A percentile compares a stretch with the other conserved stretches of the same genome.
phyloP scores from a whole-genome alignment of 2,329 filamentous ascomycete genomes.

The Botrytis fragariae region DNA sequence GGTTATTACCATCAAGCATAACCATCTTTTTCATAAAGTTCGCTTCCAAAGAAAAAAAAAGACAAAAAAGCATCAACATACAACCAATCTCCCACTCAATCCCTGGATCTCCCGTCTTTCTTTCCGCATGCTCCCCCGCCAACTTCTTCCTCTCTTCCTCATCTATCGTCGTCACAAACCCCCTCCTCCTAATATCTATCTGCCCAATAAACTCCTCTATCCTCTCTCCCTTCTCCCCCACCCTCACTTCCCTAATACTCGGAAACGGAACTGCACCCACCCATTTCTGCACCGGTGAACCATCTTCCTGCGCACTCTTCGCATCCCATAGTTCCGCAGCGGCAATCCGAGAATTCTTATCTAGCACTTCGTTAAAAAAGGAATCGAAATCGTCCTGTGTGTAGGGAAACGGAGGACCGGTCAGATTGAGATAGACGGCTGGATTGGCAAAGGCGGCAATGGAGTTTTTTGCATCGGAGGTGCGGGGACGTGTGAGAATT shows the following conservation, averaged over 20 bases:
- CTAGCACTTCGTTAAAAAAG: background rate
- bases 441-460: slow-evolving; percentile 1
- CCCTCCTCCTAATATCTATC: slow-evolving; percentile 9
- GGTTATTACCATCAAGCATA: background rate
- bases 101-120: background rate
- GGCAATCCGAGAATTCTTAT: background rate
- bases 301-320: background rate
- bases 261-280: slow-evolving; percentile 9
- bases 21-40: background rate
- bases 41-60: background rate
- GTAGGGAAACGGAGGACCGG: slow-evolving; percentile 10
- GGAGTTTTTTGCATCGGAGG: background rate
- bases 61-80: background rate
- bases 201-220: slow-evolving; percentile 2
- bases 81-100: slow-evolving; percentile 18
- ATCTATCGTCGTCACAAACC: background rate
- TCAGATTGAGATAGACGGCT: background rate
- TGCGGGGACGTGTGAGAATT: slow-evolving; percentile 8
- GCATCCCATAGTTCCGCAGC: slow-evolving; percentile 2
- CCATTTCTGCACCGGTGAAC: background rate
- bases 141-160: background rate
- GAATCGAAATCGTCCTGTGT: background rate
- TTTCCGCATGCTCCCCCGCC: background rate
- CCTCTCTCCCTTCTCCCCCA: background rate
- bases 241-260: slow-evolving; percentile 8